phyloP scores from a whole-genome alignment of 1,284 basidiomycete genomes.

The Sparassis latifolia region DNA sequence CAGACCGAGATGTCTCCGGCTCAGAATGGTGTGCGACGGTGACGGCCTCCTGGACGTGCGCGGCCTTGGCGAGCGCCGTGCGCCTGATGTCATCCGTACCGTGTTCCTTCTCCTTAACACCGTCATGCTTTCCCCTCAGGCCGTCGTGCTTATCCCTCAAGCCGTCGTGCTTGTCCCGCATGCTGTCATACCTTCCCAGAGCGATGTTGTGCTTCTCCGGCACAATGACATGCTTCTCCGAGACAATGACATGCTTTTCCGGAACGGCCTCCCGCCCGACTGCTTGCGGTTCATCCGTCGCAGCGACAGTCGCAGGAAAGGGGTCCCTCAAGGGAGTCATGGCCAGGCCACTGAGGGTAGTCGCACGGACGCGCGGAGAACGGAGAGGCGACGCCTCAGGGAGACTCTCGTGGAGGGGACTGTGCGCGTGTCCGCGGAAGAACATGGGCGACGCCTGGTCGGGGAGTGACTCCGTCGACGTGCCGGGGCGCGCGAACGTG shows the following conservation, averaged over 20 bases:
- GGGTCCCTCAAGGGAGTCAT: slow-evolving; percentile 2
- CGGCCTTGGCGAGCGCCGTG: background rate
- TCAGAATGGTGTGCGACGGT: slow-evolving; percentile 2
- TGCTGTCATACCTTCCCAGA: no score
- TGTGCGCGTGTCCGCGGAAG: slow-evolving; percentile 8
- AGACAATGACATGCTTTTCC: background rate
- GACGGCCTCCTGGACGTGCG: slow-evolving; percentile 1
- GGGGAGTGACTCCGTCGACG: slow-evolving; percentile 63
- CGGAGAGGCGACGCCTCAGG: slow-evolving; percentile 9
- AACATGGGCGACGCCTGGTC: slow-evolving; percentile 18
- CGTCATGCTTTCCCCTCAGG: no score
- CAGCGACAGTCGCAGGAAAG: slow-evolving; percentile 1
- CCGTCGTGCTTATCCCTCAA: background rate
- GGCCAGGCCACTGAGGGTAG: slow-evolving; percentile 2
- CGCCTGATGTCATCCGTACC: no score
- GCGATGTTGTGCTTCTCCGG: no score
- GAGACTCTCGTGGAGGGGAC: background rate
- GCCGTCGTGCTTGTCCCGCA: no score
- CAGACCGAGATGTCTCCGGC: background rate
- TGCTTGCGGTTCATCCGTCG: background rate
- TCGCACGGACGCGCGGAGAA: slow-evolving; percentile 13
- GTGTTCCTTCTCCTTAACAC: no score
- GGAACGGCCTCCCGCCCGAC: background rate
- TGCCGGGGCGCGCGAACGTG: slow-evolving; percentile 61
- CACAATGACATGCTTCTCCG: no score